Percentiles rank a stretch among this genome's conserved stretches.
Evolutionary conservation across 129 eudicot genomes (phyloP).

Genomic region (Artemisia annua): DNA sequence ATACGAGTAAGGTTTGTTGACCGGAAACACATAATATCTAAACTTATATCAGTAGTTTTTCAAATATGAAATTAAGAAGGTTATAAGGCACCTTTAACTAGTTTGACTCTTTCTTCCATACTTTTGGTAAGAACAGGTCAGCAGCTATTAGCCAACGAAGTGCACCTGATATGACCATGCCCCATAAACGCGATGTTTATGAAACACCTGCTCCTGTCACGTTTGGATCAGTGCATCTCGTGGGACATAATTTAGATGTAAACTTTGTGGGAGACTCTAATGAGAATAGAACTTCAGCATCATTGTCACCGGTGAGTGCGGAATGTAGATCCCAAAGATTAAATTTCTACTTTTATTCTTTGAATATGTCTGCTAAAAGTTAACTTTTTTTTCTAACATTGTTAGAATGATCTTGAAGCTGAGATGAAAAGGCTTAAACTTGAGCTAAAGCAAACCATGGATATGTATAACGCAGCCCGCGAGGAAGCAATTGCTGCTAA

Average conservation of each 20-base stretch:
- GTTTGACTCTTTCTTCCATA: background rate
- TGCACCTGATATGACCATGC: conserved; percentile 28
- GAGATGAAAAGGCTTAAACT: conserved; percentile 63
- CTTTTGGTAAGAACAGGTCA: conserved; percentile 14
- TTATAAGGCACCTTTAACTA: no score
- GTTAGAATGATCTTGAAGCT: conserved; percentile 45
- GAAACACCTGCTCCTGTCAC: no score
- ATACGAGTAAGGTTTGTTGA: background rate
- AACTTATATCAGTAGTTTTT: no score
- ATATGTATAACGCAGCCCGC: conserved; percentile 59
- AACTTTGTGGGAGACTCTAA: conserved; percentile 1
- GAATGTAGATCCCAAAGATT: background rate
- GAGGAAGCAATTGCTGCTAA: conserved; percentile 55
- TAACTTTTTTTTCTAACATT: background rate
- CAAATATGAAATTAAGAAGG: no score
- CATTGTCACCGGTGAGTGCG: conserved; percentile 34
- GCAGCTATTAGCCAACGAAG: conserved; percentile 17
- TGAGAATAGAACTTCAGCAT: conserved; percentile 11
- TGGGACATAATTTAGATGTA: conserved; percentile 17
- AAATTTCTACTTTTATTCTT: background rate
- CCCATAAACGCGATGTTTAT: no score
- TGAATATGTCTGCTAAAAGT: background rate
- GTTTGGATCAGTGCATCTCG: no score
- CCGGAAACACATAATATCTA: no score
- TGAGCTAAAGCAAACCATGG: conserved; percentile 60